Base-by-base conservation (phyloP, 176 grass and related monocot species). In the Avena insularis region DNA sequence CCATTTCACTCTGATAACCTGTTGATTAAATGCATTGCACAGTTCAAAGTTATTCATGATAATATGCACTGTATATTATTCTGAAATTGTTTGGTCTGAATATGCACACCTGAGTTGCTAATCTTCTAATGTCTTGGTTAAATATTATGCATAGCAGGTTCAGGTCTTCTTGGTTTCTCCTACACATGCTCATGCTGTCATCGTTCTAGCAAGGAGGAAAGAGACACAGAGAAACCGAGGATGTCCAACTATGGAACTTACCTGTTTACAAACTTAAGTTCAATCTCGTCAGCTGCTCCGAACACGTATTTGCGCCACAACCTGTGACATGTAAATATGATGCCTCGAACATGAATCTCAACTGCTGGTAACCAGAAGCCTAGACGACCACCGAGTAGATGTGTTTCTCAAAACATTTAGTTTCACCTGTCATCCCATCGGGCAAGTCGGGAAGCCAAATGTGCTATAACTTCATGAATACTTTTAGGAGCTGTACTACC, bases 1-100 rank as follows among this genome's bases (percentile, higher is more conserved):
- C 90, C 90, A 95, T 84, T 92, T 95, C 74, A 92, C 93, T 83
- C 90, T 86, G 54, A 92, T 95, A 68, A 95, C 93, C 90, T 90
- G 50, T 68, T 25, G n/a, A 60, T 55, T 43, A n/a, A 76, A 27
- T 63, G 12, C 16, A 48, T 79, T 33, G 12, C 15, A 56, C 6
- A 29, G 3, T 19, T 48, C 2, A 51, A 62, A 13, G 38, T 38
- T 1, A 49, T 38, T 40, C 75, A 70, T 43, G n/a, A 13, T 57
- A 58, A 13, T 57, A 58, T 56, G 14, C 46, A 66, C 16, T 21
- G 29, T 9, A 31, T 54, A 31, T 23, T 15, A 6, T 29, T 78
- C 4, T 53, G 29, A 77, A 79, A 17, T 62, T 40, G 31, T 25
- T 49, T 49, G 5, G 8, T 14, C 35, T 64, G 19, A 66, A 66